Evolutionary conservation across 306 rosid genomes (phyloP).

Genomic region (Datisca glomerata): DNA sequence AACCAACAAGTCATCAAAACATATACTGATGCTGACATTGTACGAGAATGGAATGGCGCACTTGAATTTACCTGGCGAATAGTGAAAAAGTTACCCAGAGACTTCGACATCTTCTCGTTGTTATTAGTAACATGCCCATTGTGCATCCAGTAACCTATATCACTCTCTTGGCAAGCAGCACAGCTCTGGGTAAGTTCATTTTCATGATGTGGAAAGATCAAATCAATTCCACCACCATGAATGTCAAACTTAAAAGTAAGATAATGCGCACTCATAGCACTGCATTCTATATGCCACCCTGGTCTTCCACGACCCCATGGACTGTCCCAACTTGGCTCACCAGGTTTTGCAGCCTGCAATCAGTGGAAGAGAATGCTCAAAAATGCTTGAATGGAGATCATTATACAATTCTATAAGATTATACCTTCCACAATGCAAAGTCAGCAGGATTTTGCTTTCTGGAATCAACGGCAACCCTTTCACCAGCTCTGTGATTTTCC

Average conservation of each 20-base stretch:
- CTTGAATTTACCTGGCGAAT: constrained; percentile 79
- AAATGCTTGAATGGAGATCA: not conserved
- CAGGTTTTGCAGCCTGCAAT: constrained; percentile 83
- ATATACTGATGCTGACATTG: too few relatives aligned
- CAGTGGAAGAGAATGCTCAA: constrained; percentile 1
- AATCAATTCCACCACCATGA: constrained; percentile 97
- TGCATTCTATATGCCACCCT: constrained; percentile 99
- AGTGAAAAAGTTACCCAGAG: constrained; percentile 93
- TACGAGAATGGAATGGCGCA: too few relatives aligned
- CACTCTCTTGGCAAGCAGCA: constrained; percentile 71
- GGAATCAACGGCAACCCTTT: constrained; percentile 72
- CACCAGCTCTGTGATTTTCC: constrained; percentile 80
- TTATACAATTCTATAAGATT: constrained; percentile 3
- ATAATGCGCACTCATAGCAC: constrained; percentile 93
- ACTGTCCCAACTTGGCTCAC: constrained; percentile 96
- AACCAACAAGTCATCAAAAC: not conserved
- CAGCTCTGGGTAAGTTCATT: constrained; percentile 92
- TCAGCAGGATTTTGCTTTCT: constrained; percentile 87
- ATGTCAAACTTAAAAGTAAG: constrained; percentile 73
- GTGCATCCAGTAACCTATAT: constrained; percentile 77
- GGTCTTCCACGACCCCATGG: constrained; percentile 98
- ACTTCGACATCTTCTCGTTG: constrained; percentile 91
- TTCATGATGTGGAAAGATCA: constrained; percentile 98
- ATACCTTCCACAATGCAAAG: constrained; percentile 90
- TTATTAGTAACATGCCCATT: constrained; percentile 94